Evolutionary conservation across 2,329 filamentous ascomycete species (phyloP).

Genomic region (Metarhizium humberi): DNA sequence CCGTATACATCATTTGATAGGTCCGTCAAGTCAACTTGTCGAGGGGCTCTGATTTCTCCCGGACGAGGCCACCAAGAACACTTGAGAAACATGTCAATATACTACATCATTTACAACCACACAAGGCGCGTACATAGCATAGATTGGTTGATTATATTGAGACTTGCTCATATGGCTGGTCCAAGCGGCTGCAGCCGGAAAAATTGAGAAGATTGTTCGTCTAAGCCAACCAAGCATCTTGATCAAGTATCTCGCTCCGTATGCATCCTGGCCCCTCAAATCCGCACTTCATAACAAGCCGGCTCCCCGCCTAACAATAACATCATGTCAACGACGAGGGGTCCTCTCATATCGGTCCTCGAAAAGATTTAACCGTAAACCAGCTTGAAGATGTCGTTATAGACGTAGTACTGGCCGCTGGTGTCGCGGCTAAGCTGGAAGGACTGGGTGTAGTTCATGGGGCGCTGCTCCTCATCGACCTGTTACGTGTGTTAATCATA

Average conservation of each 20-base stretch:
- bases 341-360: background rate
- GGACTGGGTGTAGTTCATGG: slow-evolving; percentile 83
- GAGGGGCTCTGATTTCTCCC: background rate
- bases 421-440: slow-evolving; percentile 74
- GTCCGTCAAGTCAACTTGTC: background rate
- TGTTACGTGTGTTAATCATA: slow-evolving; percentile 23
- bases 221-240: slow-evolving; percentile 4
- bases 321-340: background rate
- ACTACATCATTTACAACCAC: background rate
- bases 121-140: background rate
- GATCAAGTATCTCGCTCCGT: background rate
- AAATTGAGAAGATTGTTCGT: slow-evolving; percentile 1
- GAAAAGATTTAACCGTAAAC: slow-evolving; percentile 49
- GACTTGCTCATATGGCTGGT: slow-evolving; percentile 4
- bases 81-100: background rate
- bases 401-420: slow-evolving; percentile 67
- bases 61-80: background rate
- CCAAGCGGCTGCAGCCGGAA: slow-evolving; percentile 4
- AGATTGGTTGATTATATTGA: slow-evolving; percentile 5
- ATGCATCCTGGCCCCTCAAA: background rate
- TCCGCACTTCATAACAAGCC: slow-evolving; percentile 1
- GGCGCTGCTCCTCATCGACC: slow-evolving; percentile 78
- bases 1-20: no score
- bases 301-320: background rate
- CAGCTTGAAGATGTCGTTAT: slow-evolving; percentile 93